Base-by-base conservation (phyloP, 176 grass and related monocot genomes). In the Aegilops sharonensis region DNA sequence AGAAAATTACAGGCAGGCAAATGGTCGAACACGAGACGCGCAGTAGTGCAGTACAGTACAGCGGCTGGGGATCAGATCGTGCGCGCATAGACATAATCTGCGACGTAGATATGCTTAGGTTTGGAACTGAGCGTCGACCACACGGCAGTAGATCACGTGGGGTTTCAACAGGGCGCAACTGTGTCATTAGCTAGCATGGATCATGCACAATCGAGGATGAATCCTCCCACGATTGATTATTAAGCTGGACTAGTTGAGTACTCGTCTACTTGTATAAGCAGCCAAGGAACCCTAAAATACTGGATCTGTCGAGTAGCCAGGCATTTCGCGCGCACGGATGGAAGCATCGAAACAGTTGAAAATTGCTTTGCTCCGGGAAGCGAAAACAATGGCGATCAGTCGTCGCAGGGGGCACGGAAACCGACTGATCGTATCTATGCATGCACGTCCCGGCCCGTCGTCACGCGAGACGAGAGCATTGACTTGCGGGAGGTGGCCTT, bases 331-430 rank as follows among this genome's bases (percentile, higher is more conserved):
- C 78, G 71, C 36, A 36, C 61, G 86, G 35, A 66, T 11, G 3
- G 85, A 87, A 84, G 85, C 75, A 68, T 87, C 81, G 47, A 80
- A 87, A 37, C 39, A 31, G 36, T 87, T 56, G 29, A 20, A 78
- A 78, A 70, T 42, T 54, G 48, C 15, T 6, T 18, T 57, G 54
- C 54, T 5, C 6, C 0, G 14, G 50, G 4, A 54, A 35, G 34
- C 12, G 6, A 36, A 69, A 32, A 17, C 64, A 68, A 37, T 47
- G 42, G 39, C 17, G 60, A 15, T 59, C 54, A 2, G 83, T 45
- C 66, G 61, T 59, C 76, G 82, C 36, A 37, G 78, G 11, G 52
- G 78, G 63, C 88, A 31, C 78, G 88, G 88, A 0, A 52, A 39
- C 39, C 84, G 0, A 78, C 78, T 13, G 63, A 52, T 56, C 47